These are phyloP conservation scores for Zostera marina DNA, from an alignment of 116 monocot genomes.

Conservation along the genomic window DNA sequence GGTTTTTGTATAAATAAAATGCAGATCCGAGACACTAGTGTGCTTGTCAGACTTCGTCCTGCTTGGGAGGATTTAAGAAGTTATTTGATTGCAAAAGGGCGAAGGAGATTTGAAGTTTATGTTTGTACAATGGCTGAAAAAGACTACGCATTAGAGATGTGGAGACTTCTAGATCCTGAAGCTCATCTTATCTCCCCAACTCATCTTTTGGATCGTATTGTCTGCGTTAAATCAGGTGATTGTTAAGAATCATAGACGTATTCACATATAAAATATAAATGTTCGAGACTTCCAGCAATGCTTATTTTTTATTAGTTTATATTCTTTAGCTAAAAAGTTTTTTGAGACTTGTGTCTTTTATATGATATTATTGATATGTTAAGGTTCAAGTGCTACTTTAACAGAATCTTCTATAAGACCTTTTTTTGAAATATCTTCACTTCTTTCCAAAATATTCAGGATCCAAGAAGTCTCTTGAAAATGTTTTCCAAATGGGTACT, in stretches of 20 bases:
- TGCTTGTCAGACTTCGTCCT: constrained; percentile 80
- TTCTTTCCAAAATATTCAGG: constrained; percentile 20
- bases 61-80: constrained; percentile 94
- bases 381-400: too few relatives aligned
- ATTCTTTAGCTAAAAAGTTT: neutral
- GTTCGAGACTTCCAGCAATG: neutral
- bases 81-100: constrained; percentile 88
- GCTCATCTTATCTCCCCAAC: constrained; percentile 45
- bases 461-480: constrained; percentile 58
- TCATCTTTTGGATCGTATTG: constrained; percentile 57
- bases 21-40: constrained; percentile 90
- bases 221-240: constrained; percentile 87
- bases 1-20: neutral
- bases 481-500: constrained; percentile 68
- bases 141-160: constrained; percentile 96
- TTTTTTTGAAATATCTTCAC: constrained; percentile 3
- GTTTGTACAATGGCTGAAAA: constrained; percentile 98
- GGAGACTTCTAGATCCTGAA: constrained; percentile 98
- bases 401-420: neutral
- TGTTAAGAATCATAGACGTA: neutral
- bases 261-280: too few relatives aligned
- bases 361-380: too few relatives aligned
- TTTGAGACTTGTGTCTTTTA: neutral
- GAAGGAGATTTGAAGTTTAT: constrained; percentile 93
- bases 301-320: neutral